Base-by-base conservation (phyloP, 2,329 filamentous ascomycete species). In the Aspergillus spinulosporus region DNA sequence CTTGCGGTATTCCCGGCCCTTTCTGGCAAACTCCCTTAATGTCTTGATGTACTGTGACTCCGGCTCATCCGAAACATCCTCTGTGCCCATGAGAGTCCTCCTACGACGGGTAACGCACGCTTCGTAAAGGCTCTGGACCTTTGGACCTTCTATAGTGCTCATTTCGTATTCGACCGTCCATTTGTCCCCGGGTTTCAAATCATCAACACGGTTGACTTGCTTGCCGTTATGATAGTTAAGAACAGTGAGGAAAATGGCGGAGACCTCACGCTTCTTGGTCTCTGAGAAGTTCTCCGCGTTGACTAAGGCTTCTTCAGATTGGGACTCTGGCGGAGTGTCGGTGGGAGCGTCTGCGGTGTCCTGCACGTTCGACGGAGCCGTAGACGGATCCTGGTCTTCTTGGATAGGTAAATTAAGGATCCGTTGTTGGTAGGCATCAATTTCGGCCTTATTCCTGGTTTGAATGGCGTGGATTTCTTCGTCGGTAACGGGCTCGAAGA, bases 161-260 rank as follows among this genome's bases (percentile, higher is more conserved):
- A 97, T 75, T 36, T 86, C 81, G 72, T 96, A 97, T 64, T 94
- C 85, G n/a, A 97, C 77, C 0, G 76, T 71, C 92, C 92, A 97
- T 5, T 76, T 66, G 61, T 85, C 80, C 0, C 65, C 15, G 11
- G 65, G 32, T 0, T 50, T 71, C 45, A 87, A 69, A 0, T 78
- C 63, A 1, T 73, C 61, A 0, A 91, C 89, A 2, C 91, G 85
- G 0, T 76, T 68, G 1, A 90, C 83, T 52, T 82, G 81, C 9
- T 76, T 52, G 14, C 83, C 86, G 66, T 94, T 88, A 52, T 96
- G 82, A 61, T 82, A 84, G 76, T 89, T 94, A 62, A 84, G 84
- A 49, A 90, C 77, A 0, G 84, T 87, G 54, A 97, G 76, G 11
- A 85, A 85, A 81, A 94, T 84, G 39, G 84, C 89, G 28, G 91